Base-by-base conservation (phyloP, 2,329 filamentous ascomycete genomes). In the Immersiporthe knoxdaviesiana region DNA sequence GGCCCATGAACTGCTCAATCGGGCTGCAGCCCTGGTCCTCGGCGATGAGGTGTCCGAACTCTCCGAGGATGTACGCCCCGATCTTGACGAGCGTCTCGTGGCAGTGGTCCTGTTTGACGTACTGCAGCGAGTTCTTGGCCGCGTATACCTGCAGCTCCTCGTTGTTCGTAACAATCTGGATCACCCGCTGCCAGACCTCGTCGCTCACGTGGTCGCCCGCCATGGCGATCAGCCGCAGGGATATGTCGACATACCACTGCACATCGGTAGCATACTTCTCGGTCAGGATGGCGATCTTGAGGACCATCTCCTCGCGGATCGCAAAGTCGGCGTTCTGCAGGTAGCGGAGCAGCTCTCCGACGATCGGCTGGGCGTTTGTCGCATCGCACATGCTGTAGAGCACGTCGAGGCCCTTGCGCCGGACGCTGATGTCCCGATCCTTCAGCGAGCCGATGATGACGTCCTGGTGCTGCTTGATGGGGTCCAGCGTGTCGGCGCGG, bases 301-400 rank as follows among this genome's bases (percentile, higher is more conserved):
- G 85, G 4, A 98, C 96, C 96, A 99, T 99, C 80, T 99, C 96
- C 82, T 99, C 97, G 72, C 97, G 90, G 75, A 99, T 97, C 6
- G 95, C 95, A 79, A 97, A 99, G 79, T 99, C 96, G 62, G 96
- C 96, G 68, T 93, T 97, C 77, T 97, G 95, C 11, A 99, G 87
- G 79, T 97, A 98, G 74, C 95, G 93, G 66, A 99, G 82, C 64
- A 99, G 89, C 81, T 99, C 96, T 70, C 92, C 91, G 52, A 99
- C 96, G 73, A 99, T 97, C 12, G 93, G 90, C 73, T 93, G 92
- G 10, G 96, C 94, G 79, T 99, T 99, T n/a, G 91, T 91, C 44
- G 92, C 88, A 80, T 99, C 96, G 79, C 97, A 99, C 96, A 99
- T 99, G 88, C 96, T 99, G 87, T 99, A 99, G 44, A 99, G 87